These are phyloP conservation scores for Cercospora sp. DNA, from an alignment of 2,329 filamentous ascomycete genomes.

Conservation along the genomic window DNA sequence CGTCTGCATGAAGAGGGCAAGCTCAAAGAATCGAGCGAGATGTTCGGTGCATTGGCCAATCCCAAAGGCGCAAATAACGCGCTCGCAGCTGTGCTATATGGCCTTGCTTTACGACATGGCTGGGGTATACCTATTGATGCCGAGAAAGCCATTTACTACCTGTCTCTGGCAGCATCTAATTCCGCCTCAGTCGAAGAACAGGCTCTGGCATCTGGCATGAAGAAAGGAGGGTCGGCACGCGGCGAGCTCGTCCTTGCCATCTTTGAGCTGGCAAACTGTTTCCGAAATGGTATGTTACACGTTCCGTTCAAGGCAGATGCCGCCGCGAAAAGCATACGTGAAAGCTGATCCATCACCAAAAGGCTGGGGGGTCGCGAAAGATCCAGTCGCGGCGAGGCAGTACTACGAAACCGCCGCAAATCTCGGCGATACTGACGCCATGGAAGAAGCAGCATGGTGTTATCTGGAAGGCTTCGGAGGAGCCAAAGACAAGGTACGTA, in stretches of 20 bases:
- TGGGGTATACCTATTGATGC: conserved; percentile 83
- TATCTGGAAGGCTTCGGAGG: conserved; percentile 96
- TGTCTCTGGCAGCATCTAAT: conserved; percentile 86
- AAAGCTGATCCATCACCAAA: neutral
- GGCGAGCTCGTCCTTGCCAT: conserved; percentile 95
- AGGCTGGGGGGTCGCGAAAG: conserved; percentile 83
- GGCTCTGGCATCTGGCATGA: conserved; percentile 82
- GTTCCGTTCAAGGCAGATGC: neutral
- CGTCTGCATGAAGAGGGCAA: conserved; percentile 84
- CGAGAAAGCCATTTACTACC: conserved; percentile 74
- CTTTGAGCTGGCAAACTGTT: conserved; percentile 89
- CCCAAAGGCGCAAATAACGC: conserved; percentile 85
- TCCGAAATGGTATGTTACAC: conserved; percentile 64
- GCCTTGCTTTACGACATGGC: conserved; percentile 87
- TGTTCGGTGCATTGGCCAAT: conserved; percentile 84
- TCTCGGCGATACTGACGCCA: conserved; percentile 91
- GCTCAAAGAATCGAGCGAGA: conserved; percentile 73
- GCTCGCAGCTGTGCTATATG: conserved; percentile 92
- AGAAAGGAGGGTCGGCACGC: conserved; percentile 91
- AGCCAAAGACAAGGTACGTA: conserved; percentile 94
- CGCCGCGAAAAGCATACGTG: neutral
- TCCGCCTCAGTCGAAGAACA: conserved; percentile 82
- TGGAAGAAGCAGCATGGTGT: conserved; percentile 97
- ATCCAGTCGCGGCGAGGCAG: conserved; percentile 79
- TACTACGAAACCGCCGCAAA: conserved; percentile 99